phyloP scores from a whole-genome alignment of 2,329 filamentous ascomycete genomes.

The Phaeoacremonium minimum region DNA sequence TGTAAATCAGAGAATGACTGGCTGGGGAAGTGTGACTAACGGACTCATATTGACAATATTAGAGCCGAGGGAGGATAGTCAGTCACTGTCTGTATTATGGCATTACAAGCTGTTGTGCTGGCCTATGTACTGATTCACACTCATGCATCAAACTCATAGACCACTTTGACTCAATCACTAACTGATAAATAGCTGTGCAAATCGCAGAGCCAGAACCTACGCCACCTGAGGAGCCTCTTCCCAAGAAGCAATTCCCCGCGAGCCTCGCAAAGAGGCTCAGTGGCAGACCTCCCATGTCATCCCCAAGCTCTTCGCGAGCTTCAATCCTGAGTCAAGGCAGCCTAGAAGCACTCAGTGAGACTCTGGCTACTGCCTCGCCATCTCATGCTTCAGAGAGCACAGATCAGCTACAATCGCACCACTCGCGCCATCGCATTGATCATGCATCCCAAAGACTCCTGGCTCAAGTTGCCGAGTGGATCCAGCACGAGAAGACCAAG shows the following conservation, averaged over 20 bases:
- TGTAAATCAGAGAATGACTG: too few species aligned
- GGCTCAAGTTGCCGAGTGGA: conserved; percentile 76
- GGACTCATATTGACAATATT: too few species aligned
- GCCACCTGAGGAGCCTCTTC: conserved; percentile 27
- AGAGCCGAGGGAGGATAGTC: too few species aligned
- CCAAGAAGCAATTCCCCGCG: conserved; percentile 40
- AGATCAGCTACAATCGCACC: conserved; percentile 11
- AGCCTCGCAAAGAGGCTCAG: conserved; percentile 38
- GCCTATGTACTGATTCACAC: too few species aligned
- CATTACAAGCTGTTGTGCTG: too few species aligned
- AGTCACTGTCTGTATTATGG: too few species aligned
- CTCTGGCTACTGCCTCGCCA: conserved; percentile 17
- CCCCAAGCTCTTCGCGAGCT: conserved; percentile 35
- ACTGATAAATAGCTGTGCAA: conserved; percentile 42
- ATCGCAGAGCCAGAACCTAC: conserved; percentile 48
- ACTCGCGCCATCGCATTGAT: conserved; percentile 27
- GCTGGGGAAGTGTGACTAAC: too few species aligned
- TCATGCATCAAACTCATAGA: too few species aligned
- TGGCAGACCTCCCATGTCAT: conserved; percentile 30
- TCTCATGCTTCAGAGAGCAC: conserved; percentile 19
- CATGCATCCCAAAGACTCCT: conserved; percentile 53
- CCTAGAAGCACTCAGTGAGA: conserved; percentile 23
- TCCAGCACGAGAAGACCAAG: conserved; percentile 73
- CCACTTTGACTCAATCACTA: too few species aligned
- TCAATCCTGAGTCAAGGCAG: conserved; percentile 35